Base-by-base conservation (phyloP, 257 asterid genomes). In the Echium plantagineum region DNA sequence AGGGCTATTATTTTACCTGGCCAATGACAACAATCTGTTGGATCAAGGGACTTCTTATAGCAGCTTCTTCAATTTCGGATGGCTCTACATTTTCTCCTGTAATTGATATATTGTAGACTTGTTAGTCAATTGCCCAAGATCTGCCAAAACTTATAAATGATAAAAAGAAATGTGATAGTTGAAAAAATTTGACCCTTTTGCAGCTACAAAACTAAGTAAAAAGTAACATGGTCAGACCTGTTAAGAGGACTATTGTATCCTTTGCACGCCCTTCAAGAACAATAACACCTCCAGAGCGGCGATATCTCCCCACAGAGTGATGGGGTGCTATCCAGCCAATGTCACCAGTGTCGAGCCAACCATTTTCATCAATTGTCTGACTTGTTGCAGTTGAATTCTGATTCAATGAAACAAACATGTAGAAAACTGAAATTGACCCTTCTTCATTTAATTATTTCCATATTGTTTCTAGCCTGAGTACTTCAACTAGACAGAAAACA, bases 81-180 rank as follows among this genome's bases (percentile, higher is more conserved):
- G 96, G 96, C 76, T 90, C 98, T 60, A 90, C 83, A 66, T 90
- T 90, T 81, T 91, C 98, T 72, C 96, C 98, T 90, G 71, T 68
- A 64, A 30, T 17, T 21, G 21, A 55, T 65, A 61, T 13, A 38
- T 18, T 52, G 58, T 17, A 20, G 21, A 17, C 22, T 53, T 53
- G 15, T n/a, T n/a, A n/a, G 57, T 19, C 7, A 9, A 42, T n/a
- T 15, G 20, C 49, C 49, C 53, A 26, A n/a, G 30, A 55, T 52
- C 28, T 52, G 54, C 31, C 42, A 35, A 6, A 58, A 18, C 32
- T 66, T 65, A 22, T 6, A 57, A 47, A 3, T 12, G 5, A 52
- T 15, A 6, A 16, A 20, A 52, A 42, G 9, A 18, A 22, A 52
- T 20, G 21, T 52, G 56, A 35, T 35, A 35, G 12, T 35, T 35